A percentile compares a stretch with the other conserved stretches of the same genome.
phyloP scores from a whole-genome alignment of 257 asterid genomes.

The Handroanthus guayacan region DNA sequence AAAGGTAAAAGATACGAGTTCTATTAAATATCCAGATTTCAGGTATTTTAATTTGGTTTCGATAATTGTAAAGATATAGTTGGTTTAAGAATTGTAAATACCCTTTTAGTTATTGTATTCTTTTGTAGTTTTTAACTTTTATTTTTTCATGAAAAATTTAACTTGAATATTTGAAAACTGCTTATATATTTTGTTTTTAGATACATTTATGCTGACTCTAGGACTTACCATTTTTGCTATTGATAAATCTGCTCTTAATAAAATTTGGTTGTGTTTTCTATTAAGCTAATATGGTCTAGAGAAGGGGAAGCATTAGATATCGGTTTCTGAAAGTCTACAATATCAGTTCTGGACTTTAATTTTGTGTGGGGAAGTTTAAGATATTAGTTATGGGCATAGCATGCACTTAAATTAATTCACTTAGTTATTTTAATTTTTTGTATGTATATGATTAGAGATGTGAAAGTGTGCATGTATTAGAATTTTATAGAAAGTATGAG shows the following conservation, averaged over 20 bases:
- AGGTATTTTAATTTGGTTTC: neutral
- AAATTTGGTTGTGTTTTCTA: neutral
- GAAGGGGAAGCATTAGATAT: neutral
- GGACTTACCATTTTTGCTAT: neutral
- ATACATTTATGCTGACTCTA: neutral
- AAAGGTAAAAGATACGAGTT: neutral
- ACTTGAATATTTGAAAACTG: slow-evolving; percentile 3
- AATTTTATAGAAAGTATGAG: too few species aligned
- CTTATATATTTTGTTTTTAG: neutral
- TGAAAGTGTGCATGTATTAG: too few species aligned
- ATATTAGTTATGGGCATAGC: neutral
- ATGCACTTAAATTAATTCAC: too few species aligned
- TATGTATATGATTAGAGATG: too few species aligned
- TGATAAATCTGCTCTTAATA: neutral
- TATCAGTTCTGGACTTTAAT: neutral
- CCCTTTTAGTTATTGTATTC: neutral
- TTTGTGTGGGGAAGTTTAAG: neutral
- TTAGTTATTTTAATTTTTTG: too few species aligned
- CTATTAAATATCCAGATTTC: neutral
- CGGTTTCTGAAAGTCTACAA: neutral
- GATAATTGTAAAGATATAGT: too few species aligned
- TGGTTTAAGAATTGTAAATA: too few species aligned
- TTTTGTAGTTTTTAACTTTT: neutral
- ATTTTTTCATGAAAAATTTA: neutral
- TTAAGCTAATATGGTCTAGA: neutral